Conservation (phyloP, 805 yeast genomes). For the Alloascoidea africana region DNA sequence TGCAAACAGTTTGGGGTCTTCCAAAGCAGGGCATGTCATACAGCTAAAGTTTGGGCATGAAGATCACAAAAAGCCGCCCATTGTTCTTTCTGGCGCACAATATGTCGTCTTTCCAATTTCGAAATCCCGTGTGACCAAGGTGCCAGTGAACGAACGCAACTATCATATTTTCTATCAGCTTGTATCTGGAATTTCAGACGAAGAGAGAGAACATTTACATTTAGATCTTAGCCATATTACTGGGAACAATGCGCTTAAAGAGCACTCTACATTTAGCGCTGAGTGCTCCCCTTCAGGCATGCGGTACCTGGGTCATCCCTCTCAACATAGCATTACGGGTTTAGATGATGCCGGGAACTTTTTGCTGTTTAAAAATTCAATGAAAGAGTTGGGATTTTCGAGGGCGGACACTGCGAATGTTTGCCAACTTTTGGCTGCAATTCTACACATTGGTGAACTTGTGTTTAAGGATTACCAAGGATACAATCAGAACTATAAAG, state of each 20-base stretch:
- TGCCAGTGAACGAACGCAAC: constrained; percentile 36
- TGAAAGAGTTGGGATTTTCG: constrained; percentile 31
- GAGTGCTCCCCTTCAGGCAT: constrained; percentile 18
- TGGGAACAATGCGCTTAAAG: too few species aligned
- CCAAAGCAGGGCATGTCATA: constrained; percentile 39
- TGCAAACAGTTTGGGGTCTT: constrained; percentile 18
- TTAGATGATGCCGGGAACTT: constrained; percentile 35
- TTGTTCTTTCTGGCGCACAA: constrained; percentile 35
- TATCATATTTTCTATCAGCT: constrained; percentile 45
- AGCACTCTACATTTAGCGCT: too few species aligned
- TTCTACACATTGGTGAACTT: constrained; percentile 26
- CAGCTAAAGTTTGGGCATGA: constrained; percentile 33
- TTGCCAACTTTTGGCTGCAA: constrained; percentile 29
- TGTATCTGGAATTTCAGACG: constrained; percentile 29
- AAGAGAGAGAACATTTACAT: constrained; percentile 24
- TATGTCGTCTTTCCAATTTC: constrained; percentile 40
- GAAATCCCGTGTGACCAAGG: constrained; percentile 35
- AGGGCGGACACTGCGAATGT: constrained; percentile 30
- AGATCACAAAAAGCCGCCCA: constrained; percentile 27
- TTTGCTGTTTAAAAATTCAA: constrained; percentile 29
- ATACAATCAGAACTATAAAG: constrained; percentile 17
- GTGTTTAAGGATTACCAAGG: constrained; percentile 20
- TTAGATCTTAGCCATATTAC: too few species aligned
- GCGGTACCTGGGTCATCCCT: constrained; percentile 27
- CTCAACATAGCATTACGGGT: constrained; percentile 22